Evolutionary conservation across 2,329 filamentous ascomycete genomes (phyloP).

Genomic region (Botryosphaeria dothidea): DNA sequence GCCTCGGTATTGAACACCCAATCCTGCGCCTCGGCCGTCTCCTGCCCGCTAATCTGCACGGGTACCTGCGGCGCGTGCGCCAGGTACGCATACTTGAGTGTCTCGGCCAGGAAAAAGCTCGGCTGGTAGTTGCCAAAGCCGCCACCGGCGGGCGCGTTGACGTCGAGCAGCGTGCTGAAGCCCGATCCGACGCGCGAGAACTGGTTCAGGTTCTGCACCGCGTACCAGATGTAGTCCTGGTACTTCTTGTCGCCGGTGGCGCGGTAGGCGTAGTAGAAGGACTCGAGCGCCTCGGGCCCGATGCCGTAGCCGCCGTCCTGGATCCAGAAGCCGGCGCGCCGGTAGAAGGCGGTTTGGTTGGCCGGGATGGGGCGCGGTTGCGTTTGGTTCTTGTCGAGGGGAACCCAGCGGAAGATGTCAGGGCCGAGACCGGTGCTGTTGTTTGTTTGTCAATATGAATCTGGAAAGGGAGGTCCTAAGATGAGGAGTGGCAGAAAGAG

Average conservation of each 20-base stretch:
- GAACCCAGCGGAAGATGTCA: constrained; percentile 54
- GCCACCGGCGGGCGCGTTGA: constrained; percentile 65
- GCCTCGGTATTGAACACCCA: constrained; percentile 68
- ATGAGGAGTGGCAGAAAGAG: not conserved
- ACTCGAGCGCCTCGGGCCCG: constrained; percentile 80
- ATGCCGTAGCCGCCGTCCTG: constrained; percentile 63
- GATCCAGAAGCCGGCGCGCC: constrained; percentile 71
- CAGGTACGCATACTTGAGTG: constrained; percentile 80
- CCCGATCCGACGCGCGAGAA: constrained; percentile 66
- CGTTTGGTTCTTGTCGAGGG: constrained; percentile 6
- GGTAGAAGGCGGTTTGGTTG: constrained; percentile 58
- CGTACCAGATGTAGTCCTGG: constrained; percentile 82
- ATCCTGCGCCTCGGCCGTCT: constrained; percentile 44
- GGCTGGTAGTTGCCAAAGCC: constrained; percentile 71
- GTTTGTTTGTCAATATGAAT: too few species aligned
- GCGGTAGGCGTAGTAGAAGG: constrained; percentile 83
- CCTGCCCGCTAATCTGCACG: constrained; percentile 51
- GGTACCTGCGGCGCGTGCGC: constrained; percentile 56
- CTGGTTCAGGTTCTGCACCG: constrained; percentile 67
- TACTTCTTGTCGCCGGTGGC: constrained; percentile 74
- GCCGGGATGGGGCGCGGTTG: not conserved
- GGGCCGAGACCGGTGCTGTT: constrained; percentile 61
- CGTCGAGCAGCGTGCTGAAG: constrained; percentile 65
- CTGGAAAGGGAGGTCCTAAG: not conserved
- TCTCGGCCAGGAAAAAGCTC: constrained; percentile 86